These are phyloP conservation scores for Hsuehochloa calcarea DNA, from an alignment of 176 grass and related monocot genomes.

Conservation along the genomic window DNA sequence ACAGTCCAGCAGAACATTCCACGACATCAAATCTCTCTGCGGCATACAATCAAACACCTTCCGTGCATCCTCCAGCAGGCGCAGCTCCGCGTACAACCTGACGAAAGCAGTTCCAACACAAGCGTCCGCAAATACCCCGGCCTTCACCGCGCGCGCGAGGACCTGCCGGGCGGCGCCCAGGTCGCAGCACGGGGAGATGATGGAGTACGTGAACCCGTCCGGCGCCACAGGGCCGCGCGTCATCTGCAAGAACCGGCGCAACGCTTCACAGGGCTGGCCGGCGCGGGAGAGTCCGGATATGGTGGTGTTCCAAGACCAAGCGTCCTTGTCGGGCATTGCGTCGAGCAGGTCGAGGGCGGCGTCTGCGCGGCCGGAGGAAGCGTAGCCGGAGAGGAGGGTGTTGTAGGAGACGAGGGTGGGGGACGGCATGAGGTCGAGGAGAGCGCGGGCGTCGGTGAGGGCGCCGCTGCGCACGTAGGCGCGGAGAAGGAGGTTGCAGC, in stretches of 20 bases:
- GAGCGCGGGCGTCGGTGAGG: background rate
- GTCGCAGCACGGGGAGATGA: conserved; percentile 10
- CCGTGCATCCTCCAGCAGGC: conserved; percentile 36
- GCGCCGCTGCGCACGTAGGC: conserved; percentile 3
- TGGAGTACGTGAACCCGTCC: conserved; percentile 15
- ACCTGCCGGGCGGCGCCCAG: background rate
- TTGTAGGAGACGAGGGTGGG: conserved; percentile 11
- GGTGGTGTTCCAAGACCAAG: conserved; percentile 16
- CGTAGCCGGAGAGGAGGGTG: conserved; percentile 10
- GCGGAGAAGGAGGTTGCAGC: conserved; percentile 5
- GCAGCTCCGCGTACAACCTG: conserved; percentile 44
- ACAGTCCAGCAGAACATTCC: conserved; percentile 55
- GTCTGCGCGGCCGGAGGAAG: background rate
- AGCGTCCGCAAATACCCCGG: background rate
- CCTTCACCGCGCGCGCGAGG: background rate
- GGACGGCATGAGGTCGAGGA: background rate
- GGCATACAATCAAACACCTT: conserved; percentile 43
- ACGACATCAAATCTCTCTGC: conserved; percentile 47
- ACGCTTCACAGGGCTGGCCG: background rate
- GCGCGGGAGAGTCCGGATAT: conserved; percentile 10
- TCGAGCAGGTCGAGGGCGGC: conserved; percentile 5
- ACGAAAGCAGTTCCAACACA: background rate
- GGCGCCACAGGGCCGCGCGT: conserved; percentile 1
- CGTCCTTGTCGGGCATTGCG: conserved; percentile 4
- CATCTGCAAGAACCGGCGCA: conserved; percentile 5